Evolutionary conservation across 768 basidiomycete species (phyloP), one percentile per base, ranked within the genome.

Genomic region (Phlebiopsis flavidoalba): DNA sequence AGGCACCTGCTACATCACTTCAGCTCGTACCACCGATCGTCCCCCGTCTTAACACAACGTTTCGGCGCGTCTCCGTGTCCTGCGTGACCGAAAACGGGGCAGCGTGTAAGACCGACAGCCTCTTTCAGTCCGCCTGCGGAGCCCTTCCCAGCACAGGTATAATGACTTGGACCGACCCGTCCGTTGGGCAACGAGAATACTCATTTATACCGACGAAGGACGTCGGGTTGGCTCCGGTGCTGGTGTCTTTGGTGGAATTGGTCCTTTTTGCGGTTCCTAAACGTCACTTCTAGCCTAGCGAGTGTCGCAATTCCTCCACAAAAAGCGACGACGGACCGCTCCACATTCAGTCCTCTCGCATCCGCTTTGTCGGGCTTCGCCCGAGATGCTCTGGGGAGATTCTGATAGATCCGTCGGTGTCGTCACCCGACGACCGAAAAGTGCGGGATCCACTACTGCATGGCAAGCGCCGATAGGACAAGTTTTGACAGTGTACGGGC

Each of bases 401-500:
- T 89, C 86, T 62, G n/a, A n/a, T n/a, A n/a, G n/a, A 91, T 88
- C 43, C 90, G 84, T 66, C 8, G 63, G 63, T 52, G n/a, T 68
- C 68, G 57, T 87, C 88, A 62, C 89, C n/a, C n/a, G n/a, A n/a
- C 86, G 11, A 79, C 72, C 22, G 83, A 77, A n/a, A 1, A 83
- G 80, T 15, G 85, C 86, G 0, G 88, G 87, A 67, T 92, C n/a
- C 88, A 62, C n/a, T 90, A 91, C 66, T 89, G 85, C 74, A 92
- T 87, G 0, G 95, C 93, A 53, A 96, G 88, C n/a, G 92, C 87
- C 8, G 90, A 92, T 2, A 97, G 83, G 33, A 96, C 91, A 31
- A 98, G 79, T 70, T 95, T 89, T 19, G 92, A 95, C 8, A 96
- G 77, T 0, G 93, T 93, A 8, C 93, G 91, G 1, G 93, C 92